Evolutionary conservation across 768 basidiomycete genomes (phyloP).

Genomic region (Filobasidium floriforme): DNA sequence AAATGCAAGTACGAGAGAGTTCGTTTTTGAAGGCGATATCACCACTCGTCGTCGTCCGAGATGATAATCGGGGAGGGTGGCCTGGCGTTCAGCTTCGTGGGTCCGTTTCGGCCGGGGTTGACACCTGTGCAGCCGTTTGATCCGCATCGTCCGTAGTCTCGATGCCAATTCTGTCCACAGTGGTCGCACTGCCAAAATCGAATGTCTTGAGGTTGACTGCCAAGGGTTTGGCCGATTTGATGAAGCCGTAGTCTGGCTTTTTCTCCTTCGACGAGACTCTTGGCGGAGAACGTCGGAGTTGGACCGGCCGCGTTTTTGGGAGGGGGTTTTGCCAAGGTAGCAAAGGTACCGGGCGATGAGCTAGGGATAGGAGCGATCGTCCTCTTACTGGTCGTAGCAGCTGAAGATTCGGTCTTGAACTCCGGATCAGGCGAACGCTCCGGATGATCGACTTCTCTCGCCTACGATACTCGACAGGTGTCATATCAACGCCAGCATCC

Average conservation of each 20-base stretch:
- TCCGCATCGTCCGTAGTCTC: not conserved
- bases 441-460: too few relatives aligned
- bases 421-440: too few relatives aligned
- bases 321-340: not conserved
- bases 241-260: not conserved
- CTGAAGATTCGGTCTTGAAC: too few relatives aligned
- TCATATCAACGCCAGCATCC: too few relatives aligned
- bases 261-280: not conserved
- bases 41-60: slow-evolving; percentile 1
- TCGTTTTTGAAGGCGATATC: not conserved
- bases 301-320: not conserved
- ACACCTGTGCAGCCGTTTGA: not conserved
- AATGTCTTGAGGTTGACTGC: not conserved
- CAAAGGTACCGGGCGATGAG: not conserved
- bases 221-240: not conserved
- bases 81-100: not conserved
- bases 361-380: too few relatives aligned
- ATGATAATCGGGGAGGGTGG: not conserved
- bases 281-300: not conserved
- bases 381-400: too few relatives aligned
- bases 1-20: too few relatives aligned
- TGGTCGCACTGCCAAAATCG: not conserved
- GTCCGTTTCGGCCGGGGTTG: not conserved
- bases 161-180: not conserved
- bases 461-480: too few relatives aligned